phyloP scores from a whole-genome alignment of 345 rosid species.

The Iberis pinnata region DNA sequence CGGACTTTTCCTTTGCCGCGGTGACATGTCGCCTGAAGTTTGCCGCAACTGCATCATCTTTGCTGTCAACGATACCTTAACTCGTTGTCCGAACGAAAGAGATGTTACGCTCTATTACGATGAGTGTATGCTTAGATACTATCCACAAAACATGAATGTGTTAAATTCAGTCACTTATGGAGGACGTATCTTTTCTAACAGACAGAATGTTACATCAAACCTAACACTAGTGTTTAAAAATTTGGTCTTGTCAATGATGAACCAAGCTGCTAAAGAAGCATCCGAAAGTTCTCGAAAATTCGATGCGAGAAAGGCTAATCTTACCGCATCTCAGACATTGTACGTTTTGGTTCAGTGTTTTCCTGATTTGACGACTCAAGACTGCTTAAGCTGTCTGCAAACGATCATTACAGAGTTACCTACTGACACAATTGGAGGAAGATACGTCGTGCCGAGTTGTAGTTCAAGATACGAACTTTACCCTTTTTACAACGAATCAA shows the following conservation, averaged over 20 bases:
- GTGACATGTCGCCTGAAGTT: constrained; percentile 15
- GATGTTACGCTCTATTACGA: constrained; percentile 29
- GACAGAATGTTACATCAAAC: neutral
- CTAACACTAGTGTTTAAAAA: neutral
- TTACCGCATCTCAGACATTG: constrained; percentile 3
- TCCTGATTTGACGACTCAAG: constrained; percentile 31
- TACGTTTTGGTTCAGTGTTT: constrained; percentile 49
- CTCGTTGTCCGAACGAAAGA: constrained; percentile 23
- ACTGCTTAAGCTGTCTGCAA: constrained; percentile 29
- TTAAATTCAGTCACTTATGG: neutral
- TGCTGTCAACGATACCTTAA: neutral
- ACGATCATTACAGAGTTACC: neutral
- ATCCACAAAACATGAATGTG: constrained; percentile 19
- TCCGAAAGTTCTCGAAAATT: constrained; percentile 19
- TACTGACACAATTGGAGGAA: constrained; percentile 25
- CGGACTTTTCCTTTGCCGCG: constrained; percentile 39
- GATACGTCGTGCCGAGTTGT: constrained; percentile 34
- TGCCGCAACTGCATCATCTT: constrained; percentile 31
- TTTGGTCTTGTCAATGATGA: constrained; percentile 3
- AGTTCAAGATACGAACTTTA: constrained; percentile 31
- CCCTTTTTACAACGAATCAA: constrained; percentile 28
- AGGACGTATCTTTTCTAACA: neutral
- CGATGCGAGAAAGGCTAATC: constrained; percentile 3
- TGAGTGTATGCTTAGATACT: constrained; percentile 39
- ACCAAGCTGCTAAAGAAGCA: neutral